Evolutionary conservation across 257 asterid species (phyloP), one percentile per base, ranked within the genome.

Genomic region (Rauvolfia tetraphylla): DNA sequence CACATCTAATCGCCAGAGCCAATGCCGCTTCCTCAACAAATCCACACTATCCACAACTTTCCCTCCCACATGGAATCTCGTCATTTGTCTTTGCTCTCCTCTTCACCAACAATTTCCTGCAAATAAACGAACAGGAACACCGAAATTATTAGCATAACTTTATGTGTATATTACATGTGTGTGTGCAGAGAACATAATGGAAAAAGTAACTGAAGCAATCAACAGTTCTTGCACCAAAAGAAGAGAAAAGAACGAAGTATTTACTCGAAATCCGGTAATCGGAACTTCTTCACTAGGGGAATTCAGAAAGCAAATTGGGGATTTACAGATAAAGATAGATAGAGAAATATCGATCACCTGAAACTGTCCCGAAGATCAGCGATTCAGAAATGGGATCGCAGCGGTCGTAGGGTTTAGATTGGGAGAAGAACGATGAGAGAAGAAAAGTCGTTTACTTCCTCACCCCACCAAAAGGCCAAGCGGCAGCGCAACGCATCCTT

Each of bases 41-140:
- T 93, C 99, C 81, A 95, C 96, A 71, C 85, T 84, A 76, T 95
- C 98, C 75, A 95, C 99, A 84, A 93, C 99, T 84, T 95, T 95
- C 79, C 99, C 99, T 78, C 96, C 96, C 56, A 95, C 97, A 34
- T 81, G 83, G 78, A 89, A 91, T 83, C 89, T 86, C 65, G 90
- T 71, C 99, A 95, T 95, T 85, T 73, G 90, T 58, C 79, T 77
- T 39, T 57, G 17, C 57, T 39, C 59, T 34, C 29, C 39, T 29
- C 46, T 51, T 56, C 75, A 33, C 65, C 33, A 51, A 18, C 48
- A 33, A 39, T 23, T 41, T 38, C 33, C 71, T 66, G 49, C 31
- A 33, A 31, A 9, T 27, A n/a, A 29, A 31, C n/a, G 22, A 62
- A 62, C 68, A 62, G n/a, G n/a, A n/a, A n/a, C n/a, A n/a, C n/a